Base-by-base conservation (phyloP, 352 stramenopile species). In the Globisporangium carolinianum region DNA sequence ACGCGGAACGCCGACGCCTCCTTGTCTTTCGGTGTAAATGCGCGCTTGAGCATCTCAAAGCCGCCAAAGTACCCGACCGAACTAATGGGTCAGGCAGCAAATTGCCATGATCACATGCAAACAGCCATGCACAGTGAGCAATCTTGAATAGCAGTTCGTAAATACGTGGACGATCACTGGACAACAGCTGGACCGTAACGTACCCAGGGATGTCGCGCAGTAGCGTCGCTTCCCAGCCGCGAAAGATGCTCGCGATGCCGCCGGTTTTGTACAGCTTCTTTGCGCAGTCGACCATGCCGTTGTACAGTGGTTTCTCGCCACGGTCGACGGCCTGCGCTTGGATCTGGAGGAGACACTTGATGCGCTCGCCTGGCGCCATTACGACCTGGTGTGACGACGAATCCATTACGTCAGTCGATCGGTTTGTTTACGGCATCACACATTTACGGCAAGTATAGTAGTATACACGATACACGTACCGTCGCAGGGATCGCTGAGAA, bases 341-440 rank as follows among this genome's bases (percentile, higher is more conserved):
- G 58, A 98, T 97, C 79, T 94, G 83, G 17, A 89, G 78, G 58
- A 99, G 71, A 60, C 94, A 98, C 83, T 99, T 99, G 70, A 99
- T 97, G 53, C 96, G 79, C 79, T 99, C 96, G 51, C 88, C 93
- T 15, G 96, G 96, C 14, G 95, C 90, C 93, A 98, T 98, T 55
- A 98, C 68, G 45, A 91, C 78, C 43, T 65, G 42, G 24, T 32
- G 24, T 32, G 24, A 32, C 3, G 24, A 32, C 24, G 24, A 32
- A 32, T 32, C 24, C 24, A 32, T 32, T 32, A 32, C 24, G 24
- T 32, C 24, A 32, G 24, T 32, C 24, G 2, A 32, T 32, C 24
- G 1, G 24, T 32, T 32, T 3, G 24, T 3, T 32, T 32, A 32
- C 24, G 24, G 24, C 24, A 32, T 32, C 24, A 32, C 24, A 32